These are phyloP conservation scores for Phymatotrichopsis omnivora DNA, from an alignment of 2,329 filamentous ascomycete genomes.

Conservation along the genomic window DNA sequence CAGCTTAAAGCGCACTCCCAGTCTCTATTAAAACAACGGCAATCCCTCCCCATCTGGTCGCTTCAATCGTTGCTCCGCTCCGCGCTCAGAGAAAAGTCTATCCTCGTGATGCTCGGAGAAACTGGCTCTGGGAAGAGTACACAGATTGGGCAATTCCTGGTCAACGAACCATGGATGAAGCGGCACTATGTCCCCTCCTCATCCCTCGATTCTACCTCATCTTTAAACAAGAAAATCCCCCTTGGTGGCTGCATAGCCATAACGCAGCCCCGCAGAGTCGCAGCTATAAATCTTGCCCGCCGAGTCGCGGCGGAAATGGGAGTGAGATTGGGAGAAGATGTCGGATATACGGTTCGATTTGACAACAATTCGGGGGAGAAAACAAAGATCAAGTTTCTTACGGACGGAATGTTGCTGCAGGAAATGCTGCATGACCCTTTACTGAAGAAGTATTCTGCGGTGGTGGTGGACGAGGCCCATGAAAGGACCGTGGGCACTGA, in stretches of 20 bases:
- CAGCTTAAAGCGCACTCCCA: slow-evolving; percentile 17
- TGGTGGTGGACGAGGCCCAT: slow-evolving; percentile 94
- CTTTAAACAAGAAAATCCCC: slow-evolving; percentile 35
- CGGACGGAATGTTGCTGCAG: slow-evolving; percentile 91
- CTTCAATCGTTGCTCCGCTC: slow-evolving; percentile 59
- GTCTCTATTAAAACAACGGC: slow-evolving; percentile 38
- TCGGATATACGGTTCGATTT: slow-evolving; percentile 92
- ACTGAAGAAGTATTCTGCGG: slow-evolving; percentile 73
- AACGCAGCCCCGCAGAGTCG: slow-evolving; percentile 86
- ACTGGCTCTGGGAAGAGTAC: slow-evolving; percentile 97
- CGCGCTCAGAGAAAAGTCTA: slow-evolving; percentile 54
- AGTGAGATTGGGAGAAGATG: slow-evolving; percentile 43
- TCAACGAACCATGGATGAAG: slow-evolving; percentile 68
- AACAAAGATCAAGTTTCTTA: slow-evolving; percentile 86
- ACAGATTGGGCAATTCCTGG: slow-evolving; percentile 85
- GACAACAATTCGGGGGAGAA: slow-evolving; percentile 64
- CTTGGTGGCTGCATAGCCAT: slow-evolving; percentile 59
- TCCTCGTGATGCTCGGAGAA: slow-evolving; percentile 81
- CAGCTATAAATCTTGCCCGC: slow-evolving; percentile 79
- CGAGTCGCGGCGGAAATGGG: slow-evolving; percentile 80
- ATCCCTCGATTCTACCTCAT: slow-evolving; percentile 43
- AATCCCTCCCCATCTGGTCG: slow-evolving; percentile 69
- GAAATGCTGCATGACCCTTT: slow-evolving; percentile 80
- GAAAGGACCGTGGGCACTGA: slow-evolving; percentile 93
- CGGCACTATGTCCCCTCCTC: no score